A percentile compares a stretch with the other conserved stretches of the same genome.
Conservation (phyloP, 2,329 filamentous ascomycete genomes). For the Zasmidium angulare region DNA sequence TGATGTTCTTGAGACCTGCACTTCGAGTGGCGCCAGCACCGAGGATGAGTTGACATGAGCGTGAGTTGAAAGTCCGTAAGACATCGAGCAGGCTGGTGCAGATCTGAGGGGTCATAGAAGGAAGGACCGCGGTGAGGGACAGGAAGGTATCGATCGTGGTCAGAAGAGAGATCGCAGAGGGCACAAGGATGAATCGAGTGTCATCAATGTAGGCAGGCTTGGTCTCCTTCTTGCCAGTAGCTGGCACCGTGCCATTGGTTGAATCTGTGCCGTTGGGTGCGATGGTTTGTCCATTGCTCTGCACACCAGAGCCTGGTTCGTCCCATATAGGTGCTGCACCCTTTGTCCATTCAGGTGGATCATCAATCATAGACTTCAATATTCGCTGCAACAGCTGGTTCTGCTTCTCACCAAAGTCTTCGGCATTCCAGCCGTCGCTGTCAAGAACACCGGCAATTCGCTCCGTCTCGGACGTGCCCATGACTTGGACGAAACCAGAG, state of each 20-base stretch:
- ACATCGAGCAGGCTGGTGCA: constrained; percentile 78
- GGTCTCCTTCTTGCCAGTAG: constrained; percentile 19
- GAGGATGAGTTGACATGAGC: constrained; percentile 92
- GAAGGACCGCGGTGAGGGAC: constrained; percentile 78
- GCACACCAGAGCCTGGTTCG: constrained; percentile 22
- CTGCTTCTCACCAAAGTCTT: constrained; percentile 68
- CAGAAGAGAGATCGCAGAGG: constrained; percentile 78
- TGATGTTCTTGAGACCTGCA: constrained; percentile 92
- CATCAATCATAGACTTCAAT: constrained; percentile 68
- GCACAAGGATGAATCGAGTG: constrained; percentile 81
- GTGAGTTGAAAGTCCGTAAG: constrained; percentile 90
- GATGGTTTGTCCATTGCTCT: constrained; percentile 32
- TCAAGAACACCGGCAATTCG: constrained; percentile 75
- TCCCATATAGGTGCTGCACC: constrained; percentile 54
- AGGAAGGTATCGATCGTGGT: constrained; percentile 79
- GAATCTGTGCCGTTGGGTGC: constrained; percentile 8
- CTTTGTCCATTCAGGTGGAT: constrained; percentile 66
- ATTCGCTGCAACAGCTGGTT: constrained; percentile 62
- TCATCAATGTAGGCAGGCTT: constrained; percentile 71
- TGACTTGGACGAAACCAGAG: constrained; percentile 71
- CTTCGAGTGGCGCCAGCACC: constrained; percentile 87
- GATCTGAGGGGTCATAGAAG: constrained; percentile 84
- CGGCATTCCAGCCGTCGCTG: constrained; percentile 75
- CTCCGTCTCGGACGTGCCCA: constrained; percentile 72
- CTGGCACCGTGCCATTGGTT: constrained; percentile 10